Evolutionary conservation across 139 green algal species (phyloP).

Genomic region (Chlamydomonas schloesseri): DNA sequence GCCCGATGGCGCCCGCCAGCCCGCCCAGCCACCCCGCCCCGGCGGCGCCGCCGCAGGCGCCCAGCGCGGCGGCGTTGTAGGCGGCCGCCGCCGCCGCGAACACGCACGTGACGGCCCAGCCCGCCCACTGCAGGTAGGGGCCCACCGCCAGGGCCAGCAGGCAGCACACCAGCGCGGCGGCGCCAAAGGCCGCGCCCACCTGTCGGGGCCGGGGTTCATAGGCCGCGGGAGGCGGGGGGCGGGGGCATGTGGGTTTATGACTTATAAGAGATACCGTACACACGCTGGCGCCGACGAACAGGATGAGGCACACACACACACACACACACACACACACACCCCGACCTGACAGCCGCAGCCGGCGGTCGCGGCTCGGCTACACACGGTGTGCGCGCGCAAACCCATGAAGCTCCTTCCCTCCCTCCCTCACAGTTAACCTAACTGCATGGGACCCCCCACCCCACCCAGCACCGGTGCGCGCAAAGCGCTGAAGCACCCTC

Average conservation of each 20-base stretch:
- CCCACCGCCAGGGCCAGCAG: conserved; percentile 21
- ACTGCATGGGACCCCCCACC: too few species aligned
- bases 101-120: conserved; percentile 11
- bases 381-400: too few species aligned
- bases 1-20: conserved; percentile 3
- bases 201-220: background rate
- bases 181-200: conserved; percentile 19
- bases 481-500: too few species aligned
- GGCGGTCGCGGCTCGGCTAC: too few species aligned
- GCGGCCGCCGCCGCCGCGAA: background rate
- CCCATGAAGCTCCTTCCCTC: too few species aligned
- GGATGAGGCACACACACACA: too few species aligned
- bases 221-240: background rate
- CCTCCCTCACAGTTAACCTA: too few species aligned
- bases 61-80: conserved; percentile 17
- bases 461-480: too few species aligned
- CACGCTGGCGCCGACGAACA: too few species aligned
- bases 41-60: too few species aligned
- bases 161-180: conserved; percentile 12
- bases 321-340: too few species aligned
- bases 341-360: too few species aligned
- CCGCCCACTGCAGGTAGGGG: background rate
- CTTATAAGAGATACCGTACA: background rate
- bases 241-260: background rate
- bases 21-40: background rate